Percentiles rank a stretch among this genome's conserved stretches.
These are phyloP conservation scores for Ambrosia artemisiifolia DNA, from an alignment of 129 eudicot species.

Conservation along the genomic window DNA sequence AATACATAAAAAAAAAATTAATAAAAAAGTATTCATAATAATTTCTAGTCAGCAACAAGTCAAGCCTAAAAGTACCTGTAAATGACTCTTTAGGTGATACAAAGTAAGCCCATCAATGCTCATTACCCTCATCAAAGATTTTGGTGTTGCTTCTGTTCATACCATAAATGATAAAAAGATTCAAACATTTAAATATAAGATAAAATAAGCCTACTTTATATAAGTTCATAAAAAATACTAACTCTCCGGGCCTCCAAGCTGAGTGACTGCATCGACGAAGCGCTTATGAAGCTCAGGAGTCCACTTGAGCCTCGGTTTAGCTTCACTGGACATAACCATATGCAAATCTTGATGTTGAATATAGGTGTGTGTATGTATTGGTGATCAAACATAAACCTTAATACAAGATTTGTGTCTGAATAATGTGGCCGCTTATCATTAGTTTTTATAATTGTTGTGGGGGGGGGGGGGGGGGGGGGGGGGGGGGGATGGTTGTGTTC, in stretches of 20 bases:
- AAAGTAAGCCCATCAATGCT: neutral
- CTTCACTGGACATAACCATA: constrained; percentile 80
- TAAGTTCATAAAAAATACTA: neutral
- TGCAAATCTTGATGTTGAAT: constrained; percentile 49
- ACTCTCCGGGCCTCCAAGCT: neutral
- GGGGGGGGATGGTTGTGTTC: too few relatives aligned
- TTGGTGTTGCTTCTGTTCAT: constrained; percentile 57
- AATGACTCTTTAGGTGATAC: constrained; percentile 1
- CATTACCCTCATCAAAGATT: neutral
- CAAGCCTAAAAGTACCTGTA: neutral
- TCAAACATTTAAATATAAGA: neutral
- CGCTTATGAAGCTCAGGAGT: constrained; percentile 18
- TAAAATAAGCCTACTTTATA: neutral
- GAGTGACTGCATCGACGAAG: neutral
- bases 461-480: too few relatives aligned
- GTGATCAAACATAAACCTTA: constrained; percentile 31
- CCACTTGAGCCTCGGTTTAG: constrained; percentile 94
- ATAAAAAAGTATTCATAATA: neutral
- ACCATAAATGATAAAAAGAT: neutral
- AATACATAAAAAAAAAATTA: neutral
- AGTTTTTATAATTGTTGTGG: constrained; percentile 48
- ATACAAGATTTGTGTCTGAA: constrained; percentile 34
- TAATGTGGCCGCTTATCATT: constrained; percentile 35
- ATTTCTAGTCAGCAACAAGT: neutral
- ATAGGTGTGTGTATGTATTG: constrained; percentile 7